Percentiles rank a stretch among this genome's conserved stretches.
phyloP scores from a whole-genome alignment of 257 asterid species.

The Salvia miltiorrhiza region DNA sequence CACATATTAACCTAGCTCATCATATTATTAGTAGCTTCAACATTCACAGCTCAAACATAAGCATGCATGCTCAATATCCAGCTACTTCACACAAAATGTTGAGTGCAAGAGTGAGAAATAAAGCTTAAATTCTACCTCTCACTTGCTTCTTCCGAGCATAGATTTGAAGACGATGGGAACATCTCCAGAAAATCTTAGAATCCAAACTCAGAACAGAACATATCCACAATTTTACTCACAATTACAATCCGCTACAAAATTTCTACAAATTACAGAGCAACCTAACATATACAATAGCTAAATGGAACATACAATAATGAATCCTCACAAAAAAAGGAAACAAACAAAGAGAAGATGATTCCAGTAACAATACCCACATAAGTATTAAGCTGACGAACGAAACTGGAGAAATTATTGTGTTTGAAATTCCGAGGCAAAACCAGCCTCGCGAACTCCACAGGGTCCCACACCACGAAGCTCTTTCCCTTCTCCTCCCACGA shows the following conservation, averaged over 20 bases:
- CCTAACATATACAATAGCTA: constrained; percentile 7
- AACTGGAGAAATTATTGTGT: constrained; percentile 26
- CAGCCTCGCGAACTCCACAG: constrained; percentile 4
- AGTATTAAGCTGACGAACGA: constrained; percentile 41
- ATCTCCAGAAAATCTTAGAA: neutral
- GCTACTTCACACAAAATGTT: neutral
- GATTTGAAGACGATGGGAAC: no score
- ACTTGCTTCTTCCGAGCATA: constrained; percentile 22
- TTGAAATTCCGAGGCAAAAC: constrained; percentile 24
- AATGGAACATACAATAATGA: constrained; percentile 16
- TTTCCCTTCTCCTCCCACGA: constrained; percentile 5
- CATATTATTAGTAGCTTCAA: neutral
- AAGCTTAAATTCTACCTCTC: constrained; percentile 54
- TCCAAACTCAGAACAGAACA: neutral
- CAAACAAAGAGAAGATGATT: constrained; percentile 10
- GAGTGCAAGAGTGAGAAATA: neutral
- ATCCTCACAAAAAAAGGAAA: neutral
- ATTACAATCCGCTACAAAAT: neutral
- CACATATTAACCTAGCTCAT: neutral
- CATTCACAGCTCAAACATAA: neutral
- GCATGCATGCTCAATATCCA: constrained; percentile 15
- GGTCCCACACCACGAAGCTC: constrained; percentile 26
- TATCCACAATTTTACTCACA: neutral
- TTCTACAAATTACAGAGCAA: constrained; percentile 14
- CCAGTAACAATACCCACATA: constrained; percentile 60